Percentiles rank a stretch among this genome's conserved stretches.
phyloP scores from a whole-genome alignment of 2,329 filamentous ascomycete species.

The Hymenoscyphus infarciens region DNA sequence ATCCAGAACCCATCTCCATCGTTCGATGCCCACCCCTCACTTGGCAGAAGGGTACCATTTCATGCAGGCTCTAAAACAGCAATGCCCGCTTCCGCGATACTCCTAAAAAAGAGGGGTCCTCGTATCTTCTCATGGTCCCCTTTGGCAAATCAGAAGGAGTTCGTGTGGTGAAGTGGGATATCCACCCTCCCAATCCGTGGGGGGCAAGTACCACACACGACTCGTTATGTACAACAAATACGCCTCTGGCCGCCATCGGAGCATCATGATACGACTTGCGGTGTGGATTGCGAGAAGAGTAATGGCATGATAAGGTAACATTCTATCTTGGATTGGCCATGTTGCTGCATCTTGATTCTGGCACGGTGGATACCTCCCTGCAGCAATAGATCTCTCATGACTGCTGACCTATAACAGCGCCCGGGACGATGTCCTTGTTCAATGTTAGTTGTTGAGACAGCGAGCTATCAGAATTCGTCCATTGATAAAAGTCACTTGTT shows the following conservation, averaged over 20 bases:
- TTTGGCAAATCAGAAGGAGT: not conserved
- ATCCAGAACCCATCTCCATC: not conserved
- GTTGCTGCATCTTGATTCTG: not conserved
- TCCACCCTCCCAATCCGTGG: not conserved
- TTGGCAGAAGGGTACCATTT: not conserved
- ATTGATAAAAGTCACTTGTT: not conserved
- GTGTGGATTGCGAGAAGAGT: not conserved
- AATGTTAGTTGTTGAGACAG: not conserved
- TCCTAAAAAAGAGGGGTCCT: not conserved
- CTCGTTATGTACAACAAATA: not conserved
- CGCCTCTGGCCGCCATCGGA: not conserved
- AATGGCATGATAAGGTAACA: constrained; percentile 4
- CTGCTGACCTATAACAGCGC: constrained; percentile 1
- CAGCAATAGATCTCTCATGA: not conserved
- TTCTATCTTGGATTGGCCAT: not conserved
- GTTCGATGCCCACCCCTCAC: not conserved
- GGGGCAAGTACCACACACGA: not conserved
- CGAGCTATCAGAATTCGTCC: not conserved
- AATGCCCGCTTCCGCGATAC: not conserved
- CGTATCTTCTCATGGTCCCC: not conserved
- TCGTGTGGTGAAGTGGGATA: not conserved
- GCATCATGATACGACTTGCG: not conserved
- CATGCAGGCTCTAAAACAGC: not conserved
- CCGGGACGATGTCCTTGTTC: not conserved
- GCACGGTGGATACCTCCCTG: not conserved